A percentile compares a stretch with the other conserved stretches of the same genome.
These are phyloP conservation scores for Rubroboletus satanas DNA, from an alignment of 768 basidiomycete species.

Conservation along the genomic window DNA sequence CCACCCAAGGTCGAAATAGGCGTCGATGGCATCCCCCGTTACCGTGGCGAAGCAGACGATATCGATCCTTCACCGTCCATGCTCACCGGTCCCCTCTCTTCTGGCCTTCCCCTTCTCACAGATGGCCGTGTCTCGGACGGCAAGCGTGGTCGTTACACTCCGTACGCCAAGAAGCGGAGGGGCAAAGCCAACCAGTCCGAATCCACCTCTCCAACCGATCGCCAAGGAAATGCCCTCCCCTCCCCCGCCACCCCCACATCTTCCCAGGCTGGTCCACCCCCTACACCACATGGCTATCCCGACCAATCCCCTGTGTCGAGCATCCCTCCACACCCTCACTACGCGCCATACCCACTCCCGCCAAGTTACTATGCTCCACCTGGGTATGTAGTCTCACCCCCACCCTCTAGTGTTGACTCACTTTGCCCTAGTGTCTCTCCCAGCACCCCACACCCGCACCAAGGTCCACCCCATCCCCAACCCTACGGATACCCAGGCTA, in stretches of 20 bases:
- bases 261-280: slow-evolving; percentile 23
- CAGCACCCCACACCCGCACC: slow-evolving; percentile 22
- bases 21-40: slow-evolving; percentile 75
- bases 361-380: slow-evolving; percentile 32
- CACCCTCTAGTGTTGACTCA: slow-evolving; percentile 9
- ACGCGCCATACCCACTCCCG: slow-evolving; percentile 32
- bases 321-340: slow-evolving; percentile 28
- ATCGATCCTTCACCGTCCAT: slow-evolving; percentile 43
- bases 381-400: slow-evolving; percentile 15
- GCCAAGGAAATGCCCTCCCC: slow-evolving; percentile 20
- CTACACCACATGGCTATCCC: slow-evolving; percentile 25
- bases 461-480: slow-evolving; percentile 17
- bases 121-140: slow-evolving; percentile 42
- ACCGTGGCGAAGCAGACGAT: slow-evolving; percentile 82
- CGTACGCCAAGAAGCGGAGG: slow-evolving; percentile 45
- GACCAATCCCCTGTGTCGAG: slow-evolving; percentile 25
- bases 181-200: slow-evolving; percentile 26
- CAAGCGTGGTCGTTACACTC: slow-evolving; percentile 45
- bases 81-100: slow-evolving; percentile 41
- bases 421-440: slow-evolving; percentile 20
- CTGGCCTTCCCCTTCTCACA: slow-evolving; percentile 47
- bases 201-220: slow-evolving; percentile 32
- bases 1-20: slow-evolving; percentile 87
- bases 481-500: slow-evolving; percentile 26
- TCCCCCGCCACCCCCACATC: slow-evolving; percentile 32